Evolutionary conservation across 78 protist species (phyloP), one percentile per base, ranked within the genome.

Genomic region (Dictyostelium intermedium): DNA sequence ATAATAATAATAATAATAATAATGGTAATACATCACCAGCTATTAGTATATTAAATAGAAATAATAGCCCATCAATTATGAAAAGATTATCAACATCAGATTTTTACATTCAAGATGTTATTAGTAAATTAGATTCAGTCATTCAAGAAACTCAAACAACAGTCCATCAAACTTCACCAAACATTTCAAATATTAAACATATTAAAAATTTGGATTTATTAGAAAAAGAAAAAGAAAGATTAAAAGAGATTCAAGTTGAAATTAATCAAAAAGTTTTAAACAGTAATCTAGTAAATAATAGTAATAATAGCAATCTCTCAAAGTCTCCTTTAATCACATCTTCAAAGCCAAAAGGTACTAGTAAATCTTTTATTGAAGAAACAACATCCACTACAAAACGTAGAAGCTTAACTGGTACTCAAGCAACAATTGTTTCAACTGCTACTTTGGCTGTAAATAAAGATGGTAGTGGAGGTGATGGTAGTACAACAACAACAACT

Each of bases 311-410:
- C 8, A 20, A 13, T 34, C 35, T 8, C 18, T 72, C 79, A 72
- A 27, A 18, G 34, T 14, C 43, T 14, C 37, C 79, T 13, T 16
- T 72, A 72, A 34, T 34, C 34, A 72, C 43, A 72, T 34, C 79
- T 6, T 32, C 79, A 18, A 72, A 72, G 16, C 39, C 25, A 32
- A 72, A 72, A 72, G 79, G 79, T 34, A 66, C 18, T n/a, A 72
- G 79, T 72, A 72, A 72, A 72, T 72, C 79, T 2, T 72, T 34
- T 72, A 34, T 72, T 34, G 79, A 72, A 16, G 79, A 72, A 16
- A 34, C 79, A 13, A 34, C 35, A 5, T 20, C 16, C 6, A 16
- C 23, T 34, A 34, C 43, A 0, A 34, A 16, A 3, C 35, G 79
- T 30, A 72, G 35, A 72, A 72, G 79, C 18, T 30, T 72, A 39